Evolutionary conservation across 441 rosid species (phyloP).

Genomic region (Adansonia madagascariensis): DNA sequence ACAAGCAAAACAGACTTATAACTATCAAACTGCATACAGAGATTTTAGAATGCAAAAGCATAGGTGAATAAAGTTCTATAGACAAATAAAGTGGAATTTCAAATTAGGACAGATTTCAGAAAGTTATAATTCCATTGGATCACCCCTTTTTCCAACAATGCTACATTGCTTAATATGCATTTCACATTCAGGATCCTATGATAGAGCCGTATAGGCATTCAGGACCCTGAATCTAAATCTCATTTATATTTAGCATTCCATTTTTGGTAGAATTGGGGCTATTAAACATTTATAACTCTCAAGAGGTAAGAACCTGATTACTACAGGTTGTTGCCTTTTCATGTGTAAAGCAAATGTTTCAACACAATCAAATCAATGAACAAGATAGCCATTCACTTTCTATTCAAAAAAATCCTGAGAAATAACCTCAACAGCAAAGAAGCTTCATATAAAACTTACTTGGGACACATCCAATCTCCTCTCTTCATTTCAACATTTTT

Average conservation of each 20-base stretch:
- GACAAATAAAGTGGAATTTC: background rate
- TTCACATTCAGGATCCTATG: background rate
- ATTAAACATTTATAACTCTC: background rate
- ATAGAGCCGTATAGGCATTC: background rate
- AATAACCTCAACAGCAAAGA: conserved; percentile 17
- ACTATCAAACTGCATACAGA: background rate
- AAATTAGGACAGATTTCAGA: background rate
- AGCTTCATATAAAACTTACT: conserved; percentile 51
- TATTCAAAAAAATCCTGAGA: conserved; percentile 7
- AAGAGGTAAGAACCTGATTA: background rate
- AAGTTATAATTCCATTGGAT: background rate
- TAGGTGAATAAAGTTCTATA: background rate
- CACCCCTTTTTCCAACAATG: background rate
- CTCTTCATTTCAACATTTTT: conserved; percentile 62
- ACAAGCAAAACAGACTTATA: conserved; percentile 18
- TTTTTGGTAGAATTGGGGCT: background rate
- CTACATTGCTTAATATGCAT: background rate
- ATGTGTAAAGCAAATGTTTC: background rate
- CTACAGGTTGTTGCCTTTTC: background rate
- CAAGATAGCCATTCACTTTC: background rate
- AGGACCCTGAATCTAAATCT: background rate
- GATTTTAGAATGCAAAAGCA: conserved; percentile 2
- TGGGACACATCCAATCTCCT: conserved; percentile 75
- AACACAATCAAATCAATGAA: background rate
- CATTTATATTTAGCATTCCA: too few species aligned